Conservation (phyloP, 148 eudicot species). For the Rhododendron williamsianum region DNA sequence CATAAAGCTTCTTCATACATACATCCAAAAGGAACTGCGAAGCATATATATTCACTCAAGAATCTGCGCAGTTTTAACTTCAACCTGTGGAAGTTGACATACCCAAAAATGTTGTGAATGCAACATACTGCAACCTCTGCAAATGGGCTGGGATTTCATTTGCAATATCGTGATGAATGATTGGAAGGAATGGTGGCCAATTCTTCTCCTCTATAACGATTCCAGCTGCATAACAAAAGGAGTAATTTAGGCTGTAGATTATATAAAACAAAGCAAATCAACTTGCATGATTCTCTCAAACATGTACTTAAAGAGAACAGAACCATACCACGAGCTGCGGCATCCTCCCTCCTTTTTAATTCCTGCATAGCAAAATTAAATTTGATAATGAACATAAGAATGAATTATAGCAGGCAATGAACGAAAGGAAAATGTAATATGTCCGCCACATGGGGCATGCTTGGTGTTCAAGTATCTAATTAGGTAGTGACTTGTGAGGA, state of each 20-base stretch:
- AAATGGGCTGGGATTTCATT: constrained; percentile 17
- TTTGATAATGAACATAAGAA: neutral
- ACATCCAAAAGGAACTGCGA: neutral
- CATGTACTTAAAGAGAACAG: neutral
- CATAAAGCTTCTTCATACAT: neutral
- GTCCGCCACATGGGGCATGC: neutral
- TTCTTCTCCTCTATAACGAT: constrained; percentile 17
- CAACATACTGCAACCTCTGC: constrained; percentile 18
- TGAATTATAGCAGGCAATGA: neutral
- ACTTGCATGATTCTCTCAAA: neutral
- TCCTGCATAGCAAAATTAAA: constrained; percentile 12
- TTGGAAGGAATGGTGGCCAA: constrained; percentile 20
- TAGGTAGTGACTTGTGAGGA: neutral
- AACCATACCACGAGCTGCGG: constrained; percentile 9
- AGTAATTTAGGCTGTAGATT: neutral
- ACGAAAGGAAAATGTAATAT: neutral
- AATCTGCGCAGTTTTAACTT: neutral
- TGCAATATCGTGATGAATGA: constrained; percentile 19
- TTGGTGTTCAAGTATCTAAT: neutral
- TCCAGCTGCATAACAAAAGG: constrained; percentile 18
- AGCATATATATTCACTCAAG: neutral
- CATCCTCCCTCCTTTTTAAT: constrained; percentile 17
- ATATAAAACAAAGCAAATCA: neutral
- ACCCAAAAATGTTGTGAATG: constrained; percentile 16
- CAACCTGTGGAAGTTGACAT: constrained; percentile 1